These are phyloP conservation scores for Leccinum variicolor DNA, from an alignment of 768 basidiomycete species.

Conservation along the genomic window DNA sequence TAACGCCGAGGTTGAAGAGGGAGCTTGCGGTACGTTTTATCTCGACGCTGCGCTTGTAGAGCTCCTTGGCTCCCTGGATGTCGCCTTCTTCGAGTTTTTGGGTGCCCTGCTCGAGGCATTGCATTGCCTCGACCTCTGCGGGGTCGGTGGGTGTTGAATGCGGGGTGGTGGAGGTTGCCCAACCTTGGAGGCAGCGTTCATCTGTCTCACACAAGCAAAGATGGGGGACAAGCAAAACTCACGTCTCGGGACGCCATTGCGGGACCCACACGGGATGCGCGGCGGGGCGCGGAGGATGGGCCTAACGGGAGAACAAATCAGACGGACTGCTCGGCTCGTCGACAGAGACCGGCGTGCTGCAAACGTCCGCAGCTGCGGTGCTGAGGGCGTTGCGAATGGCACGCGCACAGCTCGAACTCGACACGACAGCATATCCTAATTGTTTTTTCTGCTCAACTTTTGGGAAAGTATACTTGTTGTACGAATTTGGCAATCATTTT, in stretches of 20 bases:
- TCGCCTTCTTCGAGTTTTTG: slow-evolving; percentile 85
- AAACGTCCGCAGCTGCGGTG: slow-evolving; percentile 23
- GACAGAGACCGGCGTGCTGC: slow-evolving; percentile 19
- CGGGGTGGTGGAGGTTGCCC: slow-evolving; percentile 76
- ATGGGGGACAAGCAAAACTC: slow-evolving; percentile 19
- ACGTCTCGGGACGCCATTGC: slow-evolving; percentile 22
- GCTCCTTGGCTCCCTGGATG: slow-evolving; percentile 68
- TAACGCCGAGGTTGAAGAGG: slow-evolving; percentile 86
- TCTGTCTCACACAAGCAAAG: slow-evolving; percentile 2
- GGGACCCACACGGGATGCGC: slow-evolving; percentile 8
- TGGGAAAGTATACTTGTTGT: slow-evolving; percentile 7
- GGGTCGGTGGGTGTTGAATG: slow-evolving; percentile 84
- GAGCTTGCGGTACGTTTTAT: slow-evolving; percentile 79
- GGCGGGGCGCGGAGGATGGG: slow-evolving; percentile 8
- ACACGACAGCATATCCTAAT: slow-evolving; percentile 25
- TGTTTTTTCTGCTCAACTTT: slow-evolving; percentile 25
- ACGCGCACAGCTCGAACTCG: slow-evolving; percentile 5
- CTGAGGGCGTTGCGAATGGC: slow-evolving; percentile 19
- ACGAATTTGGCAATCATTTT: slow-evolving; percentile 10
- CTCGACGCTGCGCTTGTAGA: slow-evolving; percentile 77
- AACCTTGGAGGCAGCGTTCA: slow-evolving; percentile 39
- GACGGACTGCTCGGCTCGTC: slow-evolving; percentile 23
- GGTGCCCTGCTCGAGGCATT: slow-evolving; percentile 80
- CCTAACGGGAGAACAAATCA: slow-evolving; percentile 17
- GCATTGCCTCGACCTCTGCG: slow-evolving; percentile 74